phyloP scores from a whole-genome alignment of 352 stramenopile genomes.

The Pythium insidiosum region DNA sequence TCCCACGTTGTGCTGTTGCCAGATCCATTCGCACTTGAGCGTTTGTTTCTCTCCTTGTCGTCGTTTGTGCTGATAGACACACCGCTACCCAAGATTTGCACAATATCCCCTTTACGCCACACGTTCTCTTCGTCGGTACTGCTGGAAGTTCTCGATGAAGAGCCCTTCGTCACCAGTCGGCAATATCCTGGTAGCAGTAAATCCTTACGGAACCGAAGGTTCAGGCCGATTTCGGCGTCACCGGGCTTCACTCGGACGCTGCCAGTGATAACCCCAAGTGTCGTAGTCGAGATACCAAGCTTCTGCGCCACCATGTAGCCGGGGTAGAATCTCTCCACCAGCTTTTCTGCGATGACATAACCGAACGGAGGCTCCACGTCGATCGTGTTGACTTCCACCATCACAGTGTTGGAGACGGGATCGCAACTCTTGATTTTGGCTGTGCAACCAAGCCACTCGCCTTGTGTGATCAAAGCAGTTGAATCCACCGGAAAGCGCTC shows the following conservation, averaged over 20 bases:
- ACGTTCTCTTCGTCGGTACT: conserved; percentile 36
- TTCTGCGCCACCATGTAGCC: conserved; percentile 81
- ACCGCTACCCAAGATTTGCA: conserved; percentile 89
- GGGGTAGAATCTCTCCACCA: conserved; percentile 86
- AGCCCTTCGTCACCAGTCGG: conserved; percentile 46
- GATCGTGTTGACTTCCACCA: conserved; percentile 88
- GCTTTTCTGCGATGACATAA: conserved; percentile 87
- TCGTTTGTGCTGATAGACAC: conserved; percentile 23
- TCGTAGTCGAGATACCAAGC: conserved; percentile 86
- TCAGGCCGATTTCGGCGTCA: conserved; percentile 86
- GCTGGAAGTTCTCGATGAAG: neutral
- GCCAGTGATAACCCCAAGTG: conserved; percentile 92
- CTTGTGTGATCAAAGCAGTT: conserved; percentile 83
- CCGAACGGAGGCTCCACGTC: conserved; percentile 95
- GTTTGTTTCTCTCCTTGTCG: conserved; percentile 21
- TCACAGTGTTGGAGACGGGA: conserved; percentile 75
- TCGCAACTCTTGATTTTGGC: conserved; percentile 61
- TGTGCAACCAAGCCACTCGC: conserved; percentile 88
- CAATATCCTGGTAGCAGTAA: conserved; percentile 91
- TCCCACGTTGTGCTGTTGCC: conserved; percentile 82
- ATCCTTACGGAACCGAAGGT: conserved; percentile 77
- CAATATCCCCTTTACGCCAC: conserved; percentile 88
- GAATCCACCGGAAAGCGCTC: conserved; percentile 88
- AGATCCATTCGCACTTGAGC: conserved; percentile 6
- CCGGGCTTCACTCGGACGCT: conserved; percentile 91